A percentile compares a stretch with the other conserved stretches of the same genome.
These are phyloP conservation scores for Astrocystis sublimbata DNA, from an alignment of 495 filamentous ascomycete species.

Conservation along the genomic window DNA sequence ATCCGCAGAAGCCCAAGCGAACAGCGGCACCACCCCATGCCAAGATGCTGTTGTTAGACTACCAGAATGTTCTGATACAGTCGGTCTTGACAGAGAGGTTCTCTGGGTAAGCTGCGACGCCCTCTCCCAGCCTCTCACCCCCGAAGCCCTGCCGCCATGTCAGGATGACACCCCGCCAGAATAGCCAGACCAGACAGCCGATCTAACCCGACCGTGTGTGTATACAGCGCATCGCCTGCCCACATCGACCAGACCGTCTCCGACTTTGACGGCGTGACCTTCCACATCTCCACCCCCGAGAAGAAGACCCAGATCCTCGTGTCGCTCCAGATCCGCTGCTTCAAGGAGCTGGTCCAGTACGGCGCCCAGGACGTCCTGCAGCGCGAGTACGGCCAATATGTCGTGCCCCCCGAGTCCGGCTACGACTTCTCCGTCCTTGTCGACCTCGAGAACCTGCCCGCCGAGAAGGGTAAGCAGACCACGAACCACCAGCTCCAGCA, in stretches of 20 bases:
- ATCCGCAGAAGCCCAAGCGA: constrained; percentile 18
- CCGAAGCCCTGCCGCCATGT: too few relatives aligned
- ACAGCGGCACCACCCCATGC: constrained; percentile 15
- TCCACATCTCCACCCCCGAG: constrained; percentile 95
- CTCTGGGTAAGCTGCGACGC: constrained; percentile 64
- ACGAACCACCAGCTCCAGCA: background rate
- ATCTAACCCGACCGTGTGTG: constrained; percentile 5
- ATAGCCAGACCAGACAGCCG: background rate
- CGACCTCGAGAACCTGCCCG: constrained; percentile 84
- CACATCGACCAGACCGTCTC: constrained; percentile 96
- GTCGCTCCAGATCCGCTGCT: constrained; percentile 92
- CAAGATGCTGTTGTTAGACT: constrained; percentile 95
- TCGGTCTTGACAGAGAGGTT: constrained; percentile 93
- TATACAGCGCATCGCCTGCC: constrained; percentile 69
- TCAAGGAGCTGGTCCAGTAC: constrained; percentile 84
- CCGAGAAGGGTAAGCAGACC: constrained; percentile 59
- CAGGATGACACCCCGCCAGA: too few relatives aligned
- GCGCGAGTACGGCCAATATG: constrained; percentile 91
- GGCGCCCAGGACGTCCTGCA: constrained; percentile 88
- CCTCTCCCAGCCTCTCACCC: constrained; percentile 5
- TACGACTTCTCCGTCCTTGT: constrained; percentile 93
- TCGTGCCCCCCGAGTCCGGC: constrained; percentile 80
- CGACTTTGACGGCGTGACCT: constrained; percentile 96
- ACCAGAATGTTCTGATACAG: constrained; percentile 97
- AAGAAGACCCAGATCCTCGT: constrained; percentile 89